Evolutionary conservation across 1,139 yeast species (phyloP), one percentile per base, ranked within the genome.

Genomic region (Kodamaea plutei): DNA sequence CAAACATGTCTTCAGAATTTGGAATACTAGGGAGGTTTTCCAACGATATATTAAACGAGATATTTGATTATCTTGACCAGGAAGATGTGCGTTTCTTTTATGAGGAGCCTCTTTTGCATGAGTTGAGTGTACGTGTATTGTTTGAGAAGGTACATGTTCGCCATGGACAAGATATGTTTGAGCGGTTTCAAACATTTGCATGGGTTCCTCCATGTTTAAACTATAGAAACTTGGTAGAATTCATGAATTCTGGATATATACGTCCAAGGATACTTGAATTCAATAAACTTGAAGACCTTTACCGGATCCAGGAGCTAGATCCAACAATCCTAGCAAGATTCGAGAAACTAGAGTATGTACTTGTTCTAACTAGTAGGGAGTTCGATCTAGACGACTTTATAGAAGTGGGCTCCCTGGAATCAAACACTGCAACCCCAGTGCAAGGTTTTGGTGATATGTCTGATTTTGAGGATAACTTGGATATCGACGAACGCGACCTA

Each of bases 91-190:
- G 28, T 5, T 25, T 12, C 22, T 18, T 25, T 6, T 22, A 25
- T 18, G 20, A 20, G 8, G 22, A 25, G 14, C 22, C 28, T 7
- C 14, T 25, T 10, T 25, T 25, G n/a, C 28, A 18, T 12, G 16
- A 17, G 5, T 16, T 10, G 10, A 25, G 15, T 5, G 28, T 25
- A 10, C 10, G 6, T 10, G 19, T 18, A 11, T 8, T 25, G 22
- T 25, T 25, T 25, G 28, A 25, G 14, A 20, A 17, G 15, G 22
- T 25, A 17, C 20, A 22, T 9, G 22, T 25, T 4, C 11, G 28
- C 9, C 21, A 16, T 4, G 14, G 12, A n/a, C 13, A 10, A 4
- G 13, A 25, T 8, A 9, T 21, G 16, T 25, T 25, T 9, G 22
- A 25, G 23, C 22, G 18, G 15, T 25, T 25, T 16, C 28, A 25